A percentile compares a stretch with the other conserved stretches of the same genome.
Evolutionary conservation across 176 grass and related monocot genomes (phyloP).

Genomic region (Triticum turgidum): DNA sequence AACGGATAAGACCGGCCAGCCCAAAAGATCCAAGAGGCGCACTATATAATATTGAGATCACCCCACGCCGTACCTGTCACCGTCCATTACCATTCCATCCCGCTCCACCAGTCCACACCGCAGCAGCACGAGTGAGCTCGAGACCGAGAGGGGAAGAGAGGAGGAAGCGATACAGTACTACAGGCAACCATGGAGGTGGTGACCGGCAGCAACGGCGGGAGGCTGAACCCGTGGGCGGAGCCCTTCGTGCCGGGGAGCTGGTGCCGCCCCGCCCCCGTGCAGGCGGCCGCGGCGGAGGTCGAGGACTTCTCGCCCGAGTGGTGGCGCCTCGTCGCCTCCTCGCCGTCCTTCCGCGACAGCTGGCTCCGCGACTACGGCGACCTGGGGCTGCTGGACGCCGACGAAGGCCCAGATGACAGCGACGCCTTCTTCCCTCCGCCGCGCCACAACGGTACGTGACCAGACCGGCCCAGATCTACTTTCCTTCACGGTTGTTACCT

Average conservation of each 20-base stretch:
- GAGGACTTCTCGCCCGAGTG: constrained; percentile 58
- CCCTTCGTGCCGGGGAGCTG: constrained; percentile 46
- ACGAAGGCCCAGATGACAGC: not conserved
- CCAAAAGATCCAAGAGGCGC: not conserved
- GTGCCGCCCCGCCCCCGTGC: not conserved
- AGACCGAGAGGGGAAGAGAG: not conserved
- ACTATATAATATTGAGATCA: not conserved
- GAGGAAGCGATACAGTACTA: not conserved
- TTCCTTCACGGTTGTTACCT: not conserved
- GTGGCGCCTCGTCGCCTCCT: constrained; percentile 46
- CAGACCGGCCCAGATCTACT: not conserved
- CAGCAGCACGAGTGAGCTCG: not conserved
- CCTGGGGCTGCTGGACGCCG: constrained; percentile 39
- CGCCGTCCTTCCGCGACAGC: constrained; percentile 46
- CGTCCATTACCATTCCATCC: not conserved
- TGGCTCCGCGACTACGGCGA: constrained; percentile 45
- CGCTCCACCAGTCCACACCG: too few species aligned
- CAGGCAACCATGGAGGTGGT: constrained; percentile 30
- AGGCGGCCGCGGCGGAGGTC: constrained; percentile 23
- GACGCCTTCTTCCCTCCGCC: constrained; percentile 22
- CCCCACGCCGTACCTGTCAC: not conserved
- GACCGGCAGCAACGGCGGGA: constrained; percentile 13
- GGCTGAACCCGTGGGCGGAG: constrained; percentile 56
- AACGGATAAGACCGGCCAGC: constrained; percentile 23
- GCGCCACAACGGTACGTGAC: not conserved